A percentile compares a stretch with the other conserved stretches of the same genome.
Evolutionary conservation across 2,329 filamentous ascomycete species (phyloP).

Genomic region (Fusarium xyrophilum): DNA sequence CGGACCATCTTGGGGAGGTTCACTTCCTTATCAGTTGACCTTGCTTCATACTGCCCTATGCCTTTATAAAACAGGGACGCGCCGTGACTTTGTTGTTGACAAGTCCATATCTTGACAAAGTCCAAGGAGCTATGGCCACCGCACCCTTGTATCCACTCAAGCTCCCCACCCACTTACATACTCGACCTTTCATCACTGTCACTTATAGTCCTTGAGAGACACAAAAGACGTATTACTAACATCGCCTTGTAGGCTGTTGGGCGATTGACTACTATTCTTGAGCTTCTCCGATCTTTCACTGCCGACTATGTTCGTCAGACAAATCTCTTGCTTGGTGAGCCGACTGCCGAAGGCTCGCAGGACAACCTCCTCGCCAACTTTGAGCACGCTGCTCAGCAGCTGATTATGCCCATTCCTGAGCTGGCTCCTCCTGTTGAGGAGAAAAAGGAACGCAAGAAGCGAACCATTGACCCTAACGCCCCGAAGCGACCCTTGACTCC

Average conservation of each 20-base stretch:
- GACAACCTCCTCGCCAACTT: constrained; percentile 58
- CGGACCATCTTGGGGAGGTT: not conserved
- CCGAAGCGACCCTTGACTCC: constrained; percentile 93
- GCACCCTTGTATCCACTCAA: constrained; percentile 14
- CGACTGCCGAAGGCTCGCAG: constrained; percentile 56
- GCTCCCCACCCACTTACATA: constrained; percentile 24
- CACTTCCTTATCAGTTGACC: not conserved
- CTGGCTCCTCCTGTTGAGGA: constrained; percentile 61
- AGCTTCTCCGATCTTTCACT: constrained; percentile 79
- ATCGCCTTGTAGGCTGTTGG: constrained; percentile 48
- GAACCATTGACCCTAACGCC: constrained; percentile 86
- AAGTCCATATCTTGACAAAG: constrained; percentile 5
- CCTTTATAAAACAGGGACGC: constrained; percentile 11
- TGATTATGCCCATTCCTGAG: constrained; percentile 52
- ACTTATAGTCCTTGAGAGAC: not conserved
- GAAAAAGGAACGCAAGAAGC: constrained; percentile 91
- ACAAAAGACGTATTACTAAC: constrained; percentile 47
- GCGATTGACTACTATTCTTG: constrained; percentile 79
- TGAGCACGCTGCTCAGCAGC: constrained; percentile 57
- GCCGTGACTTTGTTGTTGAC: constrained; percentile 24
- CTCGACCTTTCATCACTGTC: not conserved
- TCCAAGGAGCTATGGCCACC: constrained; percentile 33
- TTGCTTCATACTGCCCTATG: not conserved
- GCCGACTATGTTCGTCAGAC: constrained; percentile 88
- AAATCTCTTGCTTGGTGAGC: constrained; percentile 78